Percentiles rank a stretch among this genome's conserved stretches.
phyloP scores from a whole-genome alignment of 225 moss, liverwort and hornwort species.

The Pleurozium schreberi region DNA sequence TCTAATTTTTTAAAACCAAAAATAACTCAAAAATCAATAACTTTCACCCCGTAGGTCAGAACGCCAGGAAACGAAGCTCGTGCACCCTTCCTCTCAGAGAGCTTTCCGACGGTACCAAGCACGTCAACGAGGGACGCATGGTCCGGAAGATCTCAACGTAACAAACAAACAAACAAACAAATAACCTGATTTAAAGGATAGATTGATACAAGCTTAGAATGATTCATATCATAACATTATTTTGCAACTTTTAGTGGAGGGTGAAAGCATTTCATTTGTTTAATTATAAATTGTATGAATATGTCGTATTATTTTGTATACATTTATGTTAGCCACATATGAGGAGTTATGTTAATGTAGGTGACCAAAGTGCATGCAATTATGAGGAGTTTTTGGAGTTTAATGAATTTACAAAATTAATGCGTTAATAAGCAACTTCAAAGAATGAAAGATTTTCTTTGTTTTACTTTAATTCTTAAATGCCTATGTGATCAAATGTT shows the following conservation, averaged over 20 bases:
- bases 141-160: too few species aligned
- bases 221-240: not conserved
- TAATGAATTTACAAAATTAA: not conserved
- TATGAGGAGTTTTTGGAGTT: not conserved
- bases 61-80: too few species aligned
- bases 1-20: too few species aligned
- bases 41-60: too few species aligned
- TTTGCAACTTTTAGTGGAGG: not conserved
- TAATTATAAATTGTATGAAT: not conserved
- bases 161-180: too few species aligned
- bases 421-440: fast-evolving
- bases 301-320: not conserved
- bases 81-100: too few species aligned
- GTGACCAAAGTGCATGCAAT: not conserved
- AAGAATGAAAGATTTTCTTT: too few species aligned
- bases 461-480: not conserved
- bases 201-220: not conserved
- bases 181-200: too few species aligned
- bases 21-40: too few species aligned
- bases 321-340: too few species aligned
- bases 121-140: too few species aligned
- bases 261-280: not conserved
- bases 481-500: not conserved
- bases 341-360: not conserved
- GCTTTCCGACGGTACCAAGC: too few species aligned